phyloP scores from a whole-genome alignment of 805 yeast genomes.

The Diddensiella santjacobensis region DNA sequence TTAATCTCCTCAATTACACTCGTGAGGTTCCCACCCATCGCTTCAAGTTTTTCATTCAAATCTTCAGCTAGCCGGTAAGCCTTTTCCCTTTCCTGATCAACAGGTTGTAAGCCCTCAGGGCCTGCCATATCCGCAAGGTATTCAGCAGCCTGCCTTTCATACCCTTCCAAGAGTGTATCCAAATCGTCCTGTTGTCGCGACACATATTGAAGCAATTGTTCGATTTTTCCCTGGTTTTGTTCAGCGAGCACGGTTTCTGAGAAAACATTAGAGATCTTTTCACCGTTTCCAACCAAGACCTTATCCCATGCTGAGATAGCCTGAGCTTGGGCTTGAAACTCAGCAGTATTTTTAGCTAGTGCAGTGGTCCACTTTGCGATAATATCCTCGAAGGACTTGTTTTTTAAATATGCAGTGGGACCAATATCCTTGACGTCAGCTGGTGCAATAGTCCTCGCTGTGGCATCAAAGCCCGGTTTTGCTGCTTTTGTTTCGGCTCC shows the following conservation, averaged over 20 bases:
- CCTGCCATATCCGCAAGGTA: slow-evolving; percentile 23
- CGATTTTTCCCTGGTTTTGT: slow-evolving; percentile 77
- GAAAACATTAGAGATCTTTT: slow-evolving; percentile 72
- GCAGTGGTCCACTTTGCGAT: slow-evolving; percentile 92
- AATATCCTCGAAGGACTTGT: slow-evolving; percentile 88
- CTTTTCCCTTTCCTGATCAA: slow-evolving; percentile 81
- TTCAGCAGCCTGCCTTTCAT: slow-evolving; percentile 56
- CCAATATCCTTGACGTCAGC: slow-evolving; percentile 52
- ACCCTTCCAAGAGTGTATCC: slow-evolving; percentile 74
- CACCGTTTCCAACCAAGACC: slow-evolving; percentile 77
- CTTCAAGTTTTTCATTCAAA: slow-evolving; percentile 74
- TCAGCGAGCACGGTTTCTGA: slow-evolving; percentile 79
- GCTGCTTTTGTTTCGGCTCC: slow-evolving; percentile 8
- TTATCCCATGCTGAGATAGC: slow-evolving; percentile 84
- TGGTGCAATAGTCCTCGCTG: slow-evolving; percentile 5
- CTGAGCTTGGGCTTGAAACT: slow-evolving; percentile 70
- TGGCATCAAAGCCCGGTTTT: slow-evolving; percentile 2
- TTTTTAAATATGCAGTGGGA: slow-evolving; percentile 57
- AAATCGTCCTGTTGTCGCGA: slow-evolving; percentile 91
- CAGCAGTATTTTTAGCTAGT: slow-evolving; percentile 63
- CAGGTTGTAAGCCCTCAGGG: slow-evolving; percentile 38
- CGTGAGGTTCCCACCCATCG: slow-evolving; percentile 70
- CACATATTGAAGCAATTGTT: slow-evolving; percentile 79
- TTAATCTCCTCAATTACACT: slow-evolving; percentile 79
- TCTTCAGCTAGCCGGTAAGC: slow-evolving; percentile 85